Evolutionary conservation across 148 eudicot species (phyloP).

Genomic region (Dysphania ambrosioides): DNA sequence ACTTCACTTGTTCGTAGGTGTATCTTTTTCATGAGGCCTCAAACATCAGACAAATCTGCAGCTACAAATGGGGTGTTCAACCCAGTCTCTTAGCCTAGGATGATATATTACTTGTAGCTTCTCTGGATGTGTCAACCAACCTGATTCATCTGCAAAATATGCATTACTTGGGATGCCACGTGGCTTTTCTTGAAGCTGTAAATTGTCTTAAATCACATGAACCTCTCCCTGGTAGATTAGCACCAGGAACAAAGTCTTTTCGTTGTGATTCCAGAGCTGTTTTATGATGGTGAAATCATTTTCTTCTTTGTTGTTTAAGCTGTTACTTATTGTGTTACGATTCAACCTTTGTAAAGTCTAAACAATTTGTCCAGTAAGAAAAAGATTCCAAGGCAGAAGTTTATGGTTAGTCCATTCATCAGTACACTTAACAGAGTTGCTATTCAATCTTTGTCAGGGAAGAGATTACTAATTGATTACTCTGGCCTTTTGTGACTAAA

Average conservation of each 20-base stretch:
- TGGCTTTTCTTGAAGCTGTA: not conserved
- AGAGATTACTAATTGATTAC: too few relatives aligned
- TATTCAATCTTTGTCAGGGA: not conserved
- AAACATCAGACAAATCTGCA: conserved; percentile 11
- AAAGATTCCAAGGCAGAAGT: too few relatives aligned
- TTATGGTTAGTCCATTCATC: too few relatives aligned
- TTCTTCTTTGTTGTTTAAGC: not conserved
- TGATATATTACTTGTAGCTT: conserved; percentile 2
- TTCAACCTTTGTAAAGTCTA: too few relatives aligned
- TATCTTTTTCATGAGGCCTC: not conserved
- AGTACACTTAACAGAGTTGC: too few relatives aligned
- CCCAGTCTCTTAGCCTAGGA: not conserved
- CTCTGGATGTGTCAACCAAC: conserved; percentile 1
- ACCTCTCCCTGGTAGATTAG: not conserved
- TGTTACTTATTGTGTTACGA: too few relatives aligned
- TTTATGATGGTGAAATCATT: not conserved
- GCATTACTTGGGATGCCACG: not conserved
- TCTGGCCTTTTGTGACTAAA: not conserved
- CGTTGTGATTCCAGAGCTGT: not conserved
- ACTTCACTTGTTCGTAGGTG: not conserved
- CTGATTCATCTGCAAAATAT: not conserved
- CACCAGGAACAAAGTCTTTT: not conserved
- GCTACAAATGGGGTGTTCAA: not conserved
- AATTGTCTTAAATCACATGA: not conserved
- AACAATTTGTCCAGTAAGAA: too few relatives aligned